These are phyloP conservation scores for Phyllosticta citribraziliensis DNA, from an alignment of 2,329 filamentous ascomycete species.

Conservation along the genomic window DNA sequence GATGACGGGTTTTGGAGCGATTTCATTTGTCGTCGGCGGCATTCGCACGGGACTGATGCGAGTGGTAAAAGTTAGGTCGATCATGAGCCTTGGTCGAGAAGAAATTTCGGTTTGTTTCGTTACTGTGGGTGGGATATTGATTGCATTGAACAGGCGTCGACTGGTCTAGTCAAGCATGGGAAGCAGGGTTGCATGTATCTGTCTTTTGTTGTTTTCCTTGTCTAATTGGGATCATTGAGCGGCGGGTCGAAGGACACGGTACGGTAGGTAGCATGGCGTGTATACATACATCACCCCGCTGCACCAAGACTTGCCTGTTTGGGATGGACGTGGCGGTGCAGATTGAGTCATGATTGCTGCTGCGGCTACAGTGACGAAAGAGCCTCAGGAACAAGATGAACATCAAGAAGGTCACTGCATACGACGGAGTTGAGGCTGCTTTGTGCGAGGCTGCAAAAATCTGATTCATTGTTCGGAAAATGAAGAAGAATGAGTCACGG, in stretches of 20 bases:
- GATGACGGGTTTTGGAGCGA: background rate
- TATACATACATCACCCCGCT: background rate
- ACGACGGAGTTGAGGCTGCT: background rate
- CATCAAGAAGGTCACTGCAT: background rate
- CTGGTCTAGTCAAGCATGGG: background rate
- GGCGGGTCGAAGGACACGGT: background rate
- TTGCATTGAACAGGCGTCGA: background rate
- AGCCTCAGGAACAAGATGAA: background rate
- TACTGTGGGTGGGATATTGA: background rate
- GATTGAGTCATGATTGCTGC: background rate
- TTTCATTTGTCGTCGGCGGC: background rate
- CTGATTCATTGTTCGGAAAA: background rate
- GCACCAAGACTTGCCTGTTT: slow-evolving; percentile 1
- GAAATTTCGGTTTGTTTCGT: background rate
- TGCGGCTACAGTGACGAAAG: background rate
- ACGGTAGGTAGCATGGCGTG: background rate
- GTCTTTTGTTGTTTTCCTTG: background rate
- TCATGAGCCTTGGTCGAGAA: background rate
- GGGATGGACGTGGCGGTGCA: background rate
- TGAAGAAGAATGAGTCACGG: background rate
- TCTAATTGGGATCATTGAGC: background rate
- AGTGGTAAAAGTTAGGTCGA: background rate
- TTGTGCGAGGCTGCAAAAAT: background rate
- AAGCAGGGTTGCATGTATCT: background rate
- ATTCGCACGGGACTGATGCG: background rate